Evolutionary conservation across 768 basidiomycete species (phyloP).

Genomic region (Mrakia hoshinonis): DNA sequence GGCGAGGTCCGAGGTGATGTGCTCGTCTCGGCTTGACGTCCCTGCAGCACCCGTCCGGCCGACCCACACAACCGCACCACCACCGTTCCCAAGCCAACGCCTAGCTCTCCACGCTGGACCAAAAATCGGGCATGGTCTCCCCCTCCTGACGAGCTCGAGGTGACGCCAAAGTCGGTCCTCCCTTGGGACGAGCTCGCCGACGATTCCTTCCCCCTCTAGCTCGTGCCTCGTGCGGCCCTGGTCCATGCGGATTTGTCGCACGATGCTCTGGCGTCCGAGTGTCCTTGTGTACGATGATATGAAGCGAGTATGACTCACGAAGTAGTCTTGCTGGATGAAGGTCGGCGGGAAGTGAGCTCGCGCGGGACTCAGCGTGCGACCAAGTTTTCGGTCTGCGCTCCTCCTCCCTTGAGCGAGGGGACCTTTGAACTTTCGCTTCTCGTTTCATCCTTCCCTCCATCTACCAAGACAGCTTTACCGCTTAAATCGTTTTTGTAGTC

Average conservation of each 20-base stretch:
- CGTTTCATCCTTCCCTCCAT: background rate
- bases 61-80: background rate
- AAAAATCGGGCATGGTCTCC: background rate
- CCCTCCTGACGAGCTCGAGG: background rate
- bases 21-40: background rate
- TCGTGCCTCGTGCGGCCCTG: no score
- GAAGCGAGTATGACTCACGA: no score
- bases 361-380: background rate
- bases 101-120: background rate
- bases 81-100: background rate
- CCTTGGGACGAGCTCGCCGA: background rate
- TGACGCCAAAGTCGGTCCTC: background rate
- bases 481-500: slow-evolving; percentile 13
- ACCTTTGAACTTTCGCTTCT: no score
- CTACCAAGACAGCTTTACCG: slow-evolving; percentile 15
- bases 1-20: background rate
- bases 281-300: no score
- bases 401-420: no score
- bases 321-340: no score
- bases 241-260: no score
- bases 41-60: background rate
- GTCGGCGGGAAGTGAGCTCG: no score
- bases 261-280: no score
- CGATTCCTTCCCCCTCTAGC: no score
- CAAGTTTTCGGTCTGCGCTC: background rate